These are phyloP conservation scores for Aspergillus clavatus DNA, from an alignment of 2,329 filamentous ascomycete genomes.

Conservation along the genomic window DNA sequence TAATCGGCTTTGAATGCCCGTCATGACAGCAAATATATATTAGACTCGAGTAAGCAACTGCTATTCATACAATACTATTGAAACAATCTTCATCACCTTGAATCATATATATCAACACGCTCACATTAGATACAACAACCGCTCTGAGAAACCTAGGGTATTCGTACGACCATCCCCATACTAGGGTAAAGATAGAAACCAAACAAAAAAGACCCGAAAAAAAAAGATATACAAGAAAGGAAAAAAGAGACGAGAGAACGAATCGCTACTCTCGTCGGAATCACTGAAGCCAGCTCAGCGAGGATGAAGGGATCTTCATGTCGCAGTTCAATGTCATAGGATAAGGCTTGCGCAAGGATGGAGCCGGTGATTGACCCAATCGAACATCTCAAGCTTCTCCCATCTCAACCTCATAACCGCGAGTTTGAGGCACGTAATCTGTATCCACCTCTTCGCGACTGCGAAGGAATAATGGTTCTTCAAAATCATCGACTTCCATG, in stretches of 20 bases:
- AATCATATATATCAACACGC: no score
- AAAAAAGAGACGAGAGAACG: constrained; percentile 1
- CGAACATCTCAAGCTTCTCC: constrained; percentile 25
- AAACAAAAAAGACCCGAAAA: not conserved
- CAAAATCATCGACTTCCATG: constrained; percentile 42
- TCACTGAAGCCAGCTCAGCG: not conserved
- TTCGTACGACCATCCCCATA: not conserved
- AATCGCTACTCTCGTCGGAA: not conserved
- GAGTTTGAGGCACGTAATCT: constrained; percentile 16
- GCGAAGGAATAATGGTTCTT: constrained; percentile 43
- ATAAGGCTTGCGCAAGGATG: no score
- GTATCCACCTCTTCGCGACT: constrained; percentile 38
- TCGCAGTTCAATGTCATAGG: no score
- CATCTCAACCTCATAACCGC: constrained; percentile 26
- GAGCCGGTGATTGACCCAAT: no score
- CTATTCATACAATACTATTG: no score
- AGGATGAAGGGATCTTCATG: not conserved
- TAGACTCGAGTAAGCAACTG: no score
- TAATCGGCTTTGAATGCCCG: no score
- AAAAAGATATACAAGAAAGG: constrained; percentile 2
- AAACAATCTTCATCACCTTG: no score
- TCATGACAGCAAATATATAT: no score
- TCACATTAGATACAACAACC: no score
- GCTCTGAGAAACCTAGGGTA: not conserved
- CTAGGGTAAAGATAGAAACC: not conserved